phyloP scores from a whole-genome alignment of 495 filamentous ascomycete species.

The Penicillium waksmanii region DNA sequence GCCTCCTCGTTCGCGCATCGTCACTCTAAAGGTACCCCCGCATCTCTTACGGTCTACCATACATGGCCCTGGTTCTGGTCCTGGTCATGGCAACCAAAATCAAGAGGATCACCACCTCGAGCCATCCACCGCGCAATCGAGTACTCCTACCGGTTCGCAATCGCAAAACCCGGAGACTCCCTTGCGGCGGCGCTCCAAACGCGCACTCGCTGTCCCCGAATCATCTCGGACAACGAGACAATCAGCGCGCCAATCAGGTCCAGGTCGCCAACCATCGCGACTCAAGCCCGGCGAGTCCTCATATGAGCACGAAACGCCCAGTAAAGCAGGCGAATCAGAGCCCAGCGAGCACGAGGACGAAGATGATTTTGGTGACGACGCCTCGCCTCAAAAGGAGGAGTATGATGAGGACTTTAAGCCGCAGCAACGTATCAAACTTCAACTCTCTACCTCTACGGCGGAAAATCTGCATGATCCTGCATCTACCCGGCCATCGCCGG shows the following conservation, averaged over 20 bases:
- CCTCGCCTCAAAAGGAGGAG: background rate
- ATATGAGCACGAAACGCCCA: conserved; percentile 23
- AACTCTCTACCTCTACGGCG: background rate
- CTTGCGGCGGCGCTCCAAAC: conserved; percentile 23
- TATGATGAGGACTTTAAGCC: conserved; percentile 12
- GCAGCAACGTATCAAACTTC: conserved; percentile 9
- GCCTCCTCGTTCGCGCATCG: conserved; percentile 21
- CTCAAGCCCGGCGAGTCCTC: conserved; percentile 27
- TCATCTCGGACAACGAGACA: conserved; percentile 45
- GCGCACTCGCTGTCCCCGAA: conserved; percentile 35
- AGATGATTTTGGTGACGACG: background rate
- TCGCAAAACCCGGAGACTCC: conserved; percentile 29
- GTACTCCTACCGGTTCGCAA: conserved; percentile 12
- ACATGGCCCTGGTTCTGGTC: background rate
- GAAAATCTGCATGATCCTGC: background rate
- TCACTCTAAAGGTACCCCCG: conserved; percentile 24
- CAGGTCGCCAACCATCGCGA: conserved; percentile 42
- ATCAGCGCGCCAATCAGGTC: conserved; percentile 36
- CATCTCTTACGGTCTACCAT: background rate
- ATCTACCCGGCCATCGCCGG: background rate
- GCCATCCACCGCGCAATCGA: conserved; percentile 11
- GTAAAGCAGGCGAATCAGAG: conserved; percentile 23
- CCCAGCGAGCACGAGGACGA: conserved; percentile 6
- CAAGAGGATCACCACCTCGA: conserved; percentile 3
- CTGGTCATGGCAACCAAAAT: no score